Evolutionary conservation across 352 stramenopile species (phyloP).

Genomic region (Phytopythium ostracodes): DNA sequence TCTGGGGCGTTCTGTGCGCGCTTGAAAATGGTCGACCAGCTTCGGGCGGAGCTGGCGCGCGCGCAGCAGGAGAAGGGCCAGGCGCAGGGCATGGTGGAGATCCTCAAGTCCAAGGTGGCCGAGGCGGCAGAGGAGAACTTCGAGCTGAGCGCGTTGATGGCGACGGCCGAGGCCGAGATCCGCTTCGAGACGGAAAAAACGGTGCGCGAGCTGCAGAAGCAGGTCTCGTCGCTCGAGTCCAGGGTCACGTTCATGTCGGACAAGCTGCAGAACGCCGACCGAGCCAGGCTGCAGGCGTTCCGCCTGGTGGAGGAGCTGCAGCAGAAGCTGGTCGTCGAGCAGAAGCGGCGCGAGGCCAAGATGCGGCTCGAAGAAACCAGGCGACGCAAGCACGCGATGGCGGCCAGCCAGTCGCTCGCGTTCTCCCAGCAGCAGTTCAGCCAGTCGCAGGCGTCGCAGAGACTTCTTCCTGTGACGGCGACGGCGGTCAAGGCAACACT

Average conservation of each 20-base stretch:
- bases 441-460: conserved; percentile 10
- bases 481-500: conserved; percentile 9
- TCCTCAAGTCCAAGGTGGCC: conserved; percentile 40
- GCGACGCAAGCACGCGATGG: conserved; percentile 58
- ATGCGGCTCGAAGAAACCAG: conserved; percentile 59
- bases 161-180: conserved; percentile 47
- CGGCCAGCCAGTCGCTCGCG: conserved; percentile 40
- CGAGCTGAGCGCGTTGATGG: conserved; percentile 49
- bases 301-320: conserved; percentile 56
- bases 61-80: conserved; percentile 53
- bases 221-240: conserved; percentile 50
- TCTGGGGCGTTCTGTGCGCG: background rate
- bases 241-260: conserved; percentile 44
- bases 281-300: conserved; percentile 40
- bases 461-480: conserved; percentile 8
- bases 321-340: conserved; percentile 49
- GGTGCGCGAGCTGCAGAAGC: conserved; percentile 34
- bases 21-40: conserved; percentile 4
- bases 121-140: conserved; percentile 63
- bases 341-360: conserved; percentile 65
- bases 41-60: conserved; percentile 29
- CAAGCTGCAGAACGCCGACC: conserved; percentile 57
- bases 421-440: conserved; percentile 22
- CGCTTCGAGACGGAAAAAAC: conserved; percentile 35
- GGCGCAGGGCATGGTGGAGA: conserved; percentile 46